Conservation (phyloP, 208 protist genomes). For the Willaertia magna region DNA sequence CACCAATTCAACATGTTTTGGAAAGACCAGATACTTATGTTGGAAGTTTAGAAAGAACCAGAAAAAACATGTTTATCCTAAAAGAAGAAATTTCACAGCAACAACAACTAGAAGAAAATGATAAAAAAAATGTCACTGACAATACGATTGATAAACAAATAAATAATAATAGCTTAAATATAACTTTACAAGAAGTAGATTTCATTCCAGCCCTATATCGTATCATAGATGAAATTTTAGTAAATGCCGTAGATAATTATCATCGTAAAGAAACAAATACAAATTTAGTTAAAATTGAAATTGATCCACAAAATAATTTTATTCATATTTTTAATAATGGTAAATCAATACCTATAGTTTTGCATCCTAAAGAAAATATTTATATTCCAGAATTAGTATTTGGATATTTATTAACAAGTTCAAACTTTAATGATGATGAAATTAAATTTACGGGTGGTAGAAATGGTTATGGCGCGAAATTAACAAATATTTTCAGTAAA, state of each 20-base stretch:
- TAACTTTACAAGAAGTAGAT: slow-evolving; percentile 62
- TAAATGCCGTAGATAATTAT: slow-evolving; percentile 94
- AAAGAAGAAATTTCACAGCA: no score
- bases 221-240: slow-evolving; percentile 96
- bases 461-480: slow-evolving; percentile 92
- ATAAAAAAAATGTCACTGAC: no score
- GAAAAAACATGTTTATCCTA: neutral
- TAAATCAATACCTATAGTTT: slow-evolving; percentile 71
- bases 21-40: slow-evolving; percentile 93
- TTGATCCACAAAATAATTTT: slow-evolving; percentile 42
- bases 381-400: slow-evolving; percentile 96
- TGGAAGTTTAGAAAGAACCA: slow-evolving; percentile 55
- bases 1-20: slow-evolving; percentile 87
- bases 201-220: slow-evolving; percentile 84
- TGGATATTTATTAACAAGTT: slow-evolving; percentile 84
- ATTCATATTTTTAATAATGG: slow-evolving; percentile 84
- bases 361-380: slow-evolving; percentile 70
- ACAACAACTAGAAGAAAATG: no score
- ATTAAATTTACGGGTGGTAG: slow-evolving; percentile 77
- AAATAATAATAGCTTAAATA: slow-evolving; percentile 47
- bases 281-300: slow-evolving; percentile 9
- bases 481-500: slow-evolving; percentile 98
- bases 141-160: no score
- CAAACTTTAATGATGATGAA: slow-evolving; percentile 87
- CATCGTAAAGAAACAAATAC: slow-evolving; percentile 30